phyloP scores from a whole-genome alignment of 768 basidiomycete genomes.

The Rhodotorula sphaerocarpa region DNA sequence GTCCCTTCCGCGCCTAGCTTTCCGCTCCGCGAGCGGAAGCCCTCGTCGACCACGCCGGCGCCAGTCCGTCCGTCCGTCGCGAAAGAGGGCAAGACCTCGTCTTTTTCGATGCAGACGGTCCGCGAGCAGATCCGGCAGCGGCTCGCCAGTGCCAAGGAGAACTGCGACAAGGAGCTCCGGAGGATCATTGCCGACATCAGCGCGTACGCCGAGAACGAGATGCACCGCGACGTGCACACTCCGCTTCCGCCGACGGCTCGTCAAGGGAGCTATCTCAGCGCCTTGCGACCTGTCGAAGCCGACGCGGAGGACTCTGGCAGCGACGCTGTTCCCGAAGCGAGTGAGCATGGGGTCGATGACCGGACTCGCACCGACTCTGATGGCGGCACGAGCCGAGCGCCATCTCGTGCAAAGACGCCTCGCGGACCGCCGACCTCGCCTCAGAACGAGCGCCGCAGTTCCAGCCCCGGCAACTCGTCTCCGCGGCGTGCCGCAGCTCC shows the following conservation, averaged over 20 bases:
- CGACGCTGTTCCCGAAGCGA: constrained; percentile 22
- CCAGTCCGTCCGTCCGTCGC: not conserved
- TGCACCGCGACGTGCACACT: constrained; percentile 63
- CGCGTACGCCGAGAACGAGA: constrained; percentile 81
- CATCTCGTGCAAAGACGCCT: constrained; percentile 16
- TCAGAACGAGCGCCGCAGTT: not conserved
- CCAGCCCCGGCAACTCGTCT: constrained; percentile 8
- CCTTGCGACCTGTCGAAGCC: constrained; percentile 20
- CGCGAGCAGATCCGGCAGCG: constrained; percentile 85
- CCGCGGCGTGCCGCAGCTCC: constrained; percentile 20
- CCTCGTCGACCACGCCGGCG: not conserved
- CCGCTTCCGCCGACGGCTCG: constrained; percentile 35
- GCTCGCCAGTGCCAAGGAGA: constrained; percentile 84
- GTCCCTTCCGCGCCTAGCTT: constrained; percentile 28
- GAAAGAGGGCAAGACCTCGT: constrained; percentile 7
- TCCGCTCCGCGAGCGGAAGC: constrained; percentile 4
- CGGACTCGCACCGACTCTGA: constrained; percentile 24
- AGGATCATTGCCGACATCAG: constrained; percentile 92
- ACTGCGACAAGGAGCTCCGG: constrained; percentile 92
- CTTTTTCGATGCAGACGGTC: constrained; percentile 45
- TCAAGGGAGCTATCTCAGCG: constrained; percentile 7
- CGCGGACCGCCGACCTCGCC: not conserved
- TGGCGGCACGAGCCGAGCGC: constrained; percentile 25
- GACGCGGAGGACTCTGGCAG: constrained; percentile 31
- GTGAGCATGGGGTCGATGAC: constrained; percentile 10